Percentiles rank a stretch among this genome's conserved stretches.
Evolutionary conservation across 2,329 filamentous ascomycete species (phyloP).

Genomic region (Pyrenochaeta sp.): DNA sequence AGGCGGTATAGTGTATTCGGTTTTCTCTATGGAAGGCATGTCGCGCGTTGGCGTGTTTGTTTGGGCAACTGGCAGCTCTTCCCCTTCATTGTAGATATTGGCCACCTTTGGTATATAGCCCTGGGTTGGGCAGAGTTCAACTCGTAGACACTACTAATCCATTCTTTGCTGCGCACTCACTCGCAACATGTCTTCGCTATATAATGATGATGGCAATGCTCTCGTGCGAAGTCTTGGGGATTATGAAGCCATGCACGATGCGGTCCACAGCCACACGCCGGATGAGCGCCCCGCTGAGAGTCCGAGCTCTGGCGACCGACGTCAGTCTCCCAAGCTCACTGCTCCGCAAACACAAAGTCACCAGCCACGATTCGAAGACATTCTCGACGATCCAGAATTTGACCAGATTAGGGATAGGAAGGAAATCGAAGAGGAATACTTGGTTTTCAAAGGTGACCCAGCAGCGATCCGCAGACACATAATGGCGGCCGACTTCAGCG

Average conservation of each 20-base stretch:
- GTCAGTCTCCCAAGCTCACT: constrained; percentile 18
- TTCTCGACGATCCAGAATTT: constrained; percentile 23
- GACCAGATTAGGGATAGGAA: constrained; percentile 19
- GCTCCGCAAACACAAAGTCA: constrained; percentile 9
- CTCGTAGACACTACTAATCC: constrained; percentile 12
- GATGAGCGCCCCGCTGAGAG: constrained; percentile 4
- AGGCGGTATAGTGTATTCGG: neutral
- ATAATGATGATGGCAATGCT: neutral
- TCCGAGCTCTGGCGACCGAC: constrained; percentile 13
- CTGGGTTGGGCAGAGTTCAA: neutral
- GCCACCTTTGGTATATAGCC: constrained; percentile 8
- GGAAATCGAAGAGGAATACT: constrained; percentile 13
- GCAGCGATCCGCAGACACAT: constrained; percentile 22
- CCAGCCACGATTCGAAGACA: constrained; percentile 6
- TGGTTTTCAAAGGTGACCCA: constrained; percentile 9
- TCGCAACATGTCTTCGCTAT: neutral
- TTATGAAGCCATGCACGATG: constrained; percentile 14
- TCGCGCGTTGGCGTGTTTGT: constrained; percentile 5
- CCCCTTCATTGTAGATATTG: constrained; percentile 28
- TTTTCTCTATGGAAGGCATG: constrained; percentile 1
- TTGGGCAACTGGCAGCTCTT: constrained; percentile 13
- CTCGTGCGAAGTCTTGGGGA: constrained; percentile 1
- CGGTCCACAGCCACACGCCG: constrained; percentile 4
- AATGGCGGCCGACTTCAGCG: constrained; percentile 51
- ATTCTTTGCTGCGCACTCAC: neutral